These are phyloP conservation scores for Pythium phragmitis DNA, from an alignment of 352 stramenopile genomes.

Conservation along the genomic window DNA sequence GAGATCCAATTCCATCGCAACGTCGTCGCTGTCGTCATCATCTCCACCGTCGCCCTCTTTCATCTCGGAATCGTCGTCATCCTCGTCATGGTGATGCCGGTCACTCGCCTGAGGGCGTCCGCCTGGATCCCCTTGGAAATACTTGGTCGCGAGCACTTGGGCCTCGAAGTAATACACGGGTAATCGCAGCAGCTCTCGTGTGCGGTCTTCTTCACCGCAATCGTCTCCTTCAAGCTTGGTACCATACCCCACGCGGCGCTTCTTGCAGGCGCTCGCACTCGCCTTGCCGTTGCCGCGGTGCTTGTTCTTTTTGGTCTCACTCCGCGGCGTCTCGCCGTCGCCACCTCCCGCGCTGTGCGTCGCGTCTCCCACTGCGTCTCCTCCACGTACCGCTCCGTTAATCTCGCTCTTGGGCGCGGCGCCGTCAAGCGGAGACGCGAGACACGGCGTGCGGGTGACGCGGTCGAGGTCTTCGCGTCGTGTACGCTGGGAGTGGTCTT, in stretches of 20 bases:
- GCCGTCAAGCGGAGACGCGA: constrained; percentile 12
- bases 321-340: not conserved
- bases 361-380: too few relatives aligned
- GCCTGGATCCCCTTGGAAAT: constrained; percentile 13
- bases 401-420: not conserved
- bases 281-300: not conserved
- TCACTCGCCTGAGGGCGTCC: constrained; percentile 4
- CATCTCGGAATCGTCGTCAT: constrained; percentile 15
- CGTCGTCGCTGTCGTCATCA: constrained; percentile 14
- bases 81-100: constrained; percentile 12
- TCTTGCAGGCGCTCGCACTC: constrained; percentile 8
- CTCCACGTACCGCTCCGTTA: not conserved
- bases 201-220: not conserved
- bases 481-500: constrained; percentile 1
- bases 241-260: constrained; percentile 7
- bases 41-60: constrained; percentile 15
- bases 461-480: not conserved
- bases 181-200: constrained; percentile 11
- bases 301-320: constrained; percentile 10
- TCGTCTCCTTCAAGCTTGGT: not conserved
- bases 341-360: not conserved
- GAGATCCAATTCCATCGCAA: constrained; percentile 9
- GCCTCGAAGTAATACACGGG: constrained; percentile 62
- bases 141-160: constrained; percentile 39
- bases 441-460: constrained; percentile 6